A percentile compares a stretch with the other conserved stretches of the same genome.
These are phyloP conservation scores for Trichoderma harzianum DNA, from an alignment of 2,329 filamentous ascomycete genomes.

Conservation along the genomic window DNA sequence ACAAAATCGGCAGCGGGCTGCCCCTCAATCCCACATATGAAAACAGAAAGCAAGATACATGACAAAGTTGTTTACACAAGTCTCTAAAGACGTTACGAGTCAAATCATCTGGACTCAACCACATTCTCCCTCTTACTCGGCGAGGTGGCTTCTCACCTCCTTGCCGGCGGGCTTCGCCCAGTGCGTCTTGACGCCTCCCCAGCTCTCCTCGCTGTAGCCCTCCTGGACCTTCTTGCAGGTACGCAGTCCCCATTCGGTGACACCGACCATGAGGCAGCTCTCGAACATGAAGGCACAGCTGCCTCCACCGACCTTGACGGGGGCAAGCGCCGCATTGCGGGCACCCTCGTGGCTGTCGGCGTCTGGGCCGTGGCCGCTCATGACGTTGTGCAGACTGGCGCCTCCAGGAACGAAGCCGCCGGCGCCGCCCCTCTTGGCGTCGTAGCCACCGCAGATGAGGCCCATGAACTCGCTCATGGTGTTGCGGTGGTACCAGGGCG, in stretches of 20 bases:
- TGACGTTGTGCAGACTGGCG: slow-evolving; percentile 64
- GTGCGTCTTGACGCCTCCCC: slow-evolving; percentile 64
- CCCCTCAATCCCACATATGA: neutral
- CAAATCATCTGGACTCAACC: slow-evolving; percentile 19
- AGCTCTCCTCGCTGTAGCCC: slow-evolving; percentile 74
- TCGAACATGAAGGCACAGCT: slow-evolving; percentile 70
- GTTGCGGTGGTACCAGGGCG: slow-evolving; percentile 71
- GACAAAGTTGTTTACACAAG: neutral
- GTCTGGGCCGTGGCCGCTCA: slow-evolving; percentile 65
- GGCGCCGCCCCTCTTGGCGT: slow-evolving; percentile 54
- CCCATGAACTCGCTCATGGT: slow-evolving; percentile 66
- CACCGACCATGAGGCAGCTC: slow-evolving; percentile 66
- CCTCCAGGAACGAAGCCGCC: slow-evolving; percentile 57
- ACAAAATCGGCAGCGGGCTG: neutral
- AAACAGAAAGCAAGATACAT: neutral
- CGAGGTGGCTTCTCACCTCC: slow-evolving; percentile 27
- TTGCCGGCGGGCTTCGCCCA: slow-evolving; percentile 47
- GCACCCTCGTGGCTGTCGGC: slow-evolving; percentile 55
- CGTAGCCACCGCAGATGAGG: slow-evolving; percentile 54
- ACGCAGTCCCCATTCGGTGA: slow-evolving; percentile 65
- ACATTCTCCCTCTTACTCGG: neutral
- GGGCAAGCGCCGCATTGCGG: slow-evolving; percentile 50
- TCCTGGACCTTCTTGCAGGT: slow-evolving; percentile 56
- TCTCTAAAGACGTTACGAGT: neutral
- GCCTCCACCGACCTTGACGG: slow-evolving; percentile 56